These are phyloP conservation scores for Poteriospumella lacustris DNA, from an alignment of 108 stramenopile genomes.

Conservation along the genomic window DNA sequence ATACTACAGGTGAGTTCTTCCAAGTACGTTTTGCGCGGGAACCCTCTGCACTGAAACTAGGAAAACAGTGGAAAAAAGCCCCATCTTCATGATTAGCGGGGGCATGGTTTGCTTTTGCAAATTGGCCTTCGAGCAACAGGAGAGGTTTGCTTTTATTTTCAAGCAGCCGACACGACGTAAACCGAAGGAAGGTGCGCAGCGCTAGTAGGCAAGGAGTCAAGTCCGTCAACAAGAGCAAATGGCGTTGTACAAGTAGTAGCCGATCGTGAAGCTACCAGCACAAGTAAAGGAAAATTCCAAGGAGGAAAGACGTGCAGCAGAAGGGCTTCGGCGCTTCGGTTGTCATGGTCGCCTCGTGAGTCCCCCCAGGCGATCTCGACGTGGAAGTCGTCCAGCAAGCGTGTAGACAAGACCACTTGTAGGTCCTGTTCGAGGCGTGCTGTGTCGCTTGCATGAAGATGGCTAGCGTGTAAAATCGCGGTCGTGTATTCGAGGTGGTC, in stretches of 20 bases:
- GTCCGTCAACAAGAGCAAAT: constrained; percentile 7
- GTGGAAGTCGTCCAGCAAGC: constrained; percentile 6
- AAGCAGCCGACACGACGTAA: too few relatives aligned
- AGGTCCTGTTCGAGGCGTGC: constrained; percentile 5
- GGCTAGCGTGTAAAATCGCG: constrained; percentile 6
- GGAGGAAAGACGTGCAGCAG: constrained; percentile 1
- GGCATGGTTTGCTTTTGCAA: too few relatives aligned
- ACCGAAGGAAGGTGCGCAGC: constrained; percentile 5
- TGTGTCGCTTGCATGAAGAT: constrained; percentile 7
- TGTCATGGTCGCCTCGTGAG: constrained; percentile 6
- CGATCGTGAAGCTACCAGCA: constrained; percentile 6
- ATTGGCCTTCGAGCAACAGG: too few relatives aligned
- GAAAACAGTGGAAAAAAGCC: too few relatives aligned
- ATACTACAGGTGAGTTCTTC: too few relatives aligned
- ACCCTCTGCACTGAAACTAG: too few relatives aligned
- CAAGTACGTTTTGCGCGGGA: too few relatives aligned
- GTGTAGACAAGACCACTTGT: constrained; percentile 7
- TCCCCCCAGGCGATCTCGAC: constrained; percentile 5
- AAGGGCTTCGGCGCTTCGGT: constrained; percentile 5
- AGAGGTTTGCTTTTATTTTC: too few relatives aligned
- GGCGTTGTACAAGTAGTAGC: constrained; percentile 6
- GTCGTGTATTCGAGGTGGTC: constrained; percentile 6
- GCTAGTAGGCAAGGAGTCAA: constrained; percentile 6
- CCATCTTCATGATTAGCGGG: too few relatives aligned
- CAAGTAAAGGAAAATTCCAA: constrained; percentile 3